Base-by-base conservation (phyloP, 805 yeast genomes). In the Yarrowia osloensis region DNA sequence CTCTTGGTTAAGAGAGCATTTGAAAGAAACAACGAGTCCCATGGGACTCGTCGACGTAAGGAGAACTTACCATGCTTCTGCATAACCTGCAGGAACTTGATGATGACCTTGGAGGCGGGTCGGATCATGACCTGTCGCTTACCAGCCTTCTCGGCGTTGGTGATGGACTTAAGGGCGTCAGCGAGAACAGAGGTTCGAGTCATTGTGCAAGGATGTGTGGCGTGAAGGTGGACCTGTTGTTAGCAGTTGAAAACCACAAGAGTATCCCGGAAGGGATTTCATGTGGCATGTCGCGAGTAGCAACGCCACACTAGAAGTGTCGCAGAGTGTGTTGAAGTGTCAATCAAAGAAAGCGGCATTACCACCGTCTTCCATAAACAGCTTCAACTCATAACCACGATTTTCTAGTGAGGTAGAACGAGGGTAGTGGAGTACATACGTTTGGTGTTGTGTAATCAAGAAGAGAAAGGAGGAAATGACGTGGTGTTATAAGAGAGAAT, bases 61-160 rank as follows among this genome's bases (percentile, higher is more conserved):
- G 19, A 33, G 49, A 29, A 63, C 67, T 63, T 49, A 84, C 97
- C 97, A 82, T 93, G 98, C 85, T 87, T 91, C 86, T 93, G 98
- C 90, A 93, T 92, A 77, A 93, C 98, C 79, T 90, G 86, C 82
- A 93, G 86, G 85, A 91, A 93, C 85, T 91, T 93, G 89, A 93
- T 87, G 85, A 93, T 92, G 78, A 93, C 98, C 90, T 93, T 93
- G 80, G 97, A 93, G 67, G 98, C 91, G 74, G 98, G 98, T 88
- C 97, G 90, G 84, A 93, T 89, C 81, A 93, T 84, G 77, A 93
- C 98, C 86, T 93, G 98, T 86, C 98, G 90, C 88, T 92, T 93
- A 84, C 98, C 98, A 84, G 97, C 89, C 86, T 92, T 93, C 86
- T 93, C 97, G 84, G 98, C 98, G 84, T 93, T 93, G 95, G 92